A percentile compares a stretch with the other conserved stretches of the same genome.
Evolutionary conservation across 257 asterid species (phyloP).

Genomic region (Plectranthus barbatus): DNA sequence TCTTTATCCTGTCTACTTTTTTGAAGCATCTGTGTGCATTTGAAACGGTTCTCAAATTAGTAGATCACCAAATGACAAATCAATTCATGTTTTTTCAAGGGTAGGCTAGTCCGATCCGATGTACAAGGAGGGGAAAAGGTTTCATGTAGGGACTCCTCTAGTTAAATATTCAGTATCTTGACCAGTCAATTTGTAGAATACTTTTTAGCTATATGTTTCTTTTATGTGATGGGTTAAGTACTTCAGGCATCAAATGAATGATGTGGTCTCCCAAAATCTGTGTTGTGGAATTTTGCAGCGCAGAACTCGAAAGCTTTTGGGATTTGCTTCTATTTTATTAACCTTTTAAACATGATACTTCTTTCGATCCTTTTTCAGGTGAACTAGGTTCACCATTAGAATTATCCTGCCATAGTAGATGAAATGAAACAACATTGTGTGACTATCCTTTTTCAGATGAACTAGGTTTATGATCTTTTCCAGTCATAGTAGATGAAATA

Average conservation of each 20-base stretch:
- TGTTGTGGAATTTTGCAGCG: constrained; percentile 3
- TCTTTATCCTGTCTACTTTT: neutral
- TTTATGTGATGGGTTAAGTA: neutral
- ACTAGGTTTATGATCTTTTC: neutral
- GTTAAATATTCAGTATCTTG: neutral
- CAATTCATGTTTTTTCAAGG: neutral
- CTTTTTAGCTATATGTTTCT: neutral
- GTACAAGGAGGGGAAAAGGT: neutral
- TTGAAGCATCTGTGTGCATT: neutral
- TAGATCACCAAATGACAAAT: neutral
- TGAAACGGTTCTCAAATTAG: neutral
- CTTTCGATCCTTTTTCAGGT: neutral
- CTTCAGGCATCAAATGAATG: neutral
- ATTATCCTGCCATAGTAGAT: neutral
- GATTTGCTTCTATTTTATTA: too few relatives aligned
- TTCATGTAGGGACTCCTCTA: neutral
- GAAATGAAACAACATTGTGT: neutral
- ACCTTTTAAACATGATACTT: too few relatives aligned
- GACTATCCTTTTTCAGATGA: neutral
- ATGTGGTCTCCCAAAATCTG: neutral
- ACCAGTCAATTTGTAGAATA: neutral
- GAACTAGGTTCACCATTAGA: neutral
- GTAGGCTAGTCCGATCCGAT: neutral
- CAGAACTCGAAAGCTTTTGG: too few relatives aligned
- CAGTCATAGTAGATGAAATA: neutral